Base-by-base conservation (phyloP, 768 basidiomycete genomes). In the Cyathus striatus region DNA sequence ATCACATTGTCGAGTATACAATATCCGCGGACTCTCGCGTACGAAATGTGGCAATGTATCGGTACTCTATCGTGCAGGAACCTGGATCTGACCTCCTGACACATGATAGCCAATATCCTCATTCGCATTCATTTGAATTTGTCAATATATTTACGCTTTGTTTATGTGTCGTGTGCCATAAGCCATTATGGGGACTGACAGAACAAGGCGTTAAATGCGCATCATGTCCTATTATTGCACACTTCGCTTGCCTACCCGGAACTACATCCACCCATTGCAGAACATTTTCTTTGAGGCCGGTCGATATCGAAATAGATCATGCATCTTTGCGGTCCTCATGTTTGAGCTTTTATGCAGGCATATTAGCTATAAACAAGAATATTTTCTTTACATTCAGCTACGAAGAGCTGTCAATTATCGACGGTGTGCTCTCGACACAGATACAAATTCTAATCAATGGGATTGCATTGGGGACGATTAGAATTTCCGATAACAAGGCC, bases 131-230 rank as follows among this genome's bases (percentile, higher is more conserved):
- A 1, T 82, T 91, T 56, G 59, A 62, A 30, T 52, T 62, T 6
- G 74, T 80, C 46, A 90, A 84, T 51, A 58, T 87, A 33, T 90
- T 91, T 62, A 84, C 79, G 20, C 60, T 90, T 6, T 76, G 76
- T n/a, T 69, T 84, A 6, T 93, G 90, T 55, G 70, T 75, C 46
- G 55, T 72, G 3, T 93, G 90, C 57, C 68, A 61, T 16, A 60
- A 71, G 33, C 90, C 90, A 2, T 68, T 91, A 9, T 91, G 89
- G 88, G 90, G 88, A 2, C 69, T 64, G 38, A 60, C 68, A 12
- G 61, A 60, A 25, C 89, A 91, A 58, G 85, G 78, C 2, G 52
- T 83, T 17, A 76, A 73, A 39, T 93, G 90, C 55, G 55, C 57
- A 20, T 61, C 64, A 2, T 93, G 90, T 60, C 69, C 69, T 24